Percentiles rank a stretch among this genome's conserved stretches.
These are phyloP conservation scores for Neonectria sp. DNA, from an alignment of 2,329 filamentous ascomycete genomes.

Conservation along the genomic window DNA sequence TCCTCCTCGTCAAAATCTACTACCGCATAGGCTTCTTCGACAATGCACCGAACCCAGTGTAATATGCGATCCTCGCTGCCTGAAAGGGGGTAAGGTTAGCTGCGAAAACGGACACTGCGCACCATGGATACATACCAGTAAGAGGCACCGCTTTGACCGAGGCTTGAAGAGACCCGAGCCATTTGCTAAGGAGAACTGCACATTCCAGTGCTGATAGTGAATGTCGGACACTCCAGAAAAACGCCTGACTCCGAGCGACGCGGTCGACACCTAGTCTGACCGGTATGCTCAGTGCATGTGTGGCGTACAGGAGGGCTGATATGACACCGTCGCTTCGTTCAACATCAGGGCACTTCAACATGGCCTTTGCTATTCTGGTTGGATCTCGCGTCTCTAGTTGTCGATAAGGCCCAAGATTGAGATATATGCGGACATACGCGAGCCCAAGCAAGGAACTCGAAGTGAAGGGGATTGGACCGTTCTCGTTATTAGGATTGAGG, in stretches of 20 bases:
- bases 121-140: conserved; percentile 44
- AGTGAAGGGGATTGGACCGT: conserved; percentile 59
- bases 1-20: conserved; percentile 58
- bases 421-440: conserved; percentile 62
- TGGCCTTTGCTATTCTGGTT: conserved; percentile 55
- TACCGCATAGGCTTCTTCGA: conserved; percentile 59
- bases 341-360: conserved; percentile 56
- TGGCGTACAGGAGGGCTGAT: conserved; percentile 66
- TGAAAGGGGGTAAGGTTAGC: conserved; percentile 31
- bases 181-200: conserved; percentile 67
- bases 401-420: conserved; percentile 61
- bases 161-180: conserved; percentile 54
- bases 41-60: conserved; percentile 62
- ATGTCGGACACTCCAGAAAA: conserved; percentile 72
- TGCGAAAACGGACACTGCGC: neutral
- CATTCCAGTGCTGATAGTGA: conserved; percentile 69
- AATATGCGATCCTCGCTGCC: conserved; percentile 61
- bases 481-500: conserved; percentile 58
- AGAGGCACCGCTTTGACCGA: conserved; percentile 40
- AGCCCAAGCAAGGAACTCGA: conserved; percentile 62
- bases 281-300: conserved; percentile 69
- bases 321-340: conserved; percentile 64
- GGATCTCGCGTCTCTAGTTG: conserved; percentile 62
- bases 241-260: conserved; percentile 68
- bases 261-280: conserved; percentile 69